Evolutionary conservation across 1,284 basidiomycete genomes (phyloP), one percentile per base, ranked within the genome.

Genomic region (Papiliotrema terrestris): DNA sequence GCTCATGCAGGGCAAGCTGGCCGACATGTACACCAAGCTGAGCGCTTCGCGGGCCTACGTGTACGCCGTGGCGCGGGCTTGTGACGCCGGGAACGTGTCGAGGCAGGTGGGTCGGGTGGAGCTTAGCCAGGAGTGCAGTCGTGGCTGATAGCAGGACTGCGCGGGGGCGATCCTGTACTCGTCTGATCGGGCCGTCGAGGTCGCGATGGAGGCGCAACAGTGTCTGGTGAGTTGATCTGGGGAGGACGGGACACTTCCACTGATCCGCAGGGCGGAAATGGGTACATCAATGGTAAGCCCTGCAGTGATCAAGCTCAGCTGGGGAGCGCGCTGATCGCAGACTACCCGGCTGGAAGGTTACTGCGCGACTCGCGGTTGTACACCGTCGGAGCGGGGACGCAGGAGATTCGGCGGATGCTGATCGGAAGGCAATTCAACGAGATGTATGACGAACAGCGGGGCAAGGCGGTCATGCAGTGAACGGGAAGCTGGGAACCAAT

Each of bases 11-110:
- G 93, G 90, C 83, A 77, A 79, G 66, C 69, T 80, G 55, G 79
- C 80, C 17, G 93, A 97, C 75, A 97, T 97, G 93, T 97, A 96
- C 73, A 96, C 93, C 19, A 91, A 89, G 73, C 79, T 97, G 49
- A 89, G 86, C 64, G 89, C 93, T 4, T 88, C 89, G 54, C 81
- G 94, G 52, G 83, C 90, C 29, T 96, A 96, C 73, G 91, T 95
- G 45, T 97, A 97, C 74, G 88, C 91, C 23, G 93, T 97, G 22
- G 91, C 89, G 5, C 80, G 86, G 64, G 91, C 91, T 19, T 94
- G 91, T 70, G 92, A 95, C 75, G 78, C 79, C 26, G 90, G 89
- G 2, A 83, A 86, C 60, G 80, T 93, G 56, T 92, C 89, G 68
- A 82, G 92, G 60, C 80, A 86, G 67, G 91, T 92, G 69, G 63